Evolutionary conservation across 768 basidiomycete species (phyloP), one percentile per base, ranked within the genome.

Genomic region (Boletus reticulatus): DNA sequence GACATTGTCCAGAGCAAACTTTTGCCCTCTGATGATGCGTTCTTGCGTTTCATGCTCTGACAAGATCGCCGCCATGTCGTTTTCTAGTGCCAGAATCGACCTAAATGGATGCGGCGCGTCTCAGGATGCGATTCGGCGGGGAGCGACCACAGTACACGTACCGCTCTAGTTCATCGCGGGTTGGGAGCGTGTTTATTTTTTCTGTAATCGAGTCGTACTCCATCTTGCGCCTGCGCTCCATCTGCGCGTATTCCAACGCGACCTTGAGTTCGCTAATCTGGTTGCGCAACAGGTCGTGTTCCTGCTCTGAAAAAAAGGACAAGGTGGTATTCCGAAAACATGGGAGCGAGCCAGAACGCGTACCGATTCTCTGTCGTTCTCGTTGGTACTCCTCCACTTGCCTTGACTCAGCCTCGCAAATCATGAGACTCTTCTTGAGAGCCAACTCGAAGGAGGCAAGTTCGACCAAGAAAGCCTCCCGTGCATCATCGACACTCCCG

Each of bases 191-290:
- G 62, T 92, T 90, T 46, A 92, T 84, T 68, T 86, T 91, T 72
- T 93, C 92, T 4, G 92, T 82, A 38, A 94, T 81, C 44, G 80
- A 75, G 74, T 94, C 92, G 66, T 94, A 94, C 65, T 94, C 92
- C 61, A 93, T 91, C 75, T 92, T 94, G 52, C 85, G 80, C 56
- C 77, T 78, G 45, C 92, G 83, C 53, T 84, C 74, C 65, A 87
- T 75, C 64, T 94, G 92, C 6, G 88, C 91, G 60, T 91, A 84
- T 60, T 92, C 89, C 54, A 94, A 70, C 4, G 83, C 80, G 19
- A 78, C 76, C 71, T 92, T 93, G 61, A 94, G 79, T 60, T 89
- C 85, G 60, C 85, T 82, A 48, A 94, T 92, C 62, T 93, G 89
- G 10, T 72, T 78, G 59, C 79, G 78, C 49, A 92, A 71, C 11